Evolutionary conservation across 306 rosid genomes (phyloP), one percentile per base, ranked within the genome.

Genomic region (Malus orientalis): DNA sequence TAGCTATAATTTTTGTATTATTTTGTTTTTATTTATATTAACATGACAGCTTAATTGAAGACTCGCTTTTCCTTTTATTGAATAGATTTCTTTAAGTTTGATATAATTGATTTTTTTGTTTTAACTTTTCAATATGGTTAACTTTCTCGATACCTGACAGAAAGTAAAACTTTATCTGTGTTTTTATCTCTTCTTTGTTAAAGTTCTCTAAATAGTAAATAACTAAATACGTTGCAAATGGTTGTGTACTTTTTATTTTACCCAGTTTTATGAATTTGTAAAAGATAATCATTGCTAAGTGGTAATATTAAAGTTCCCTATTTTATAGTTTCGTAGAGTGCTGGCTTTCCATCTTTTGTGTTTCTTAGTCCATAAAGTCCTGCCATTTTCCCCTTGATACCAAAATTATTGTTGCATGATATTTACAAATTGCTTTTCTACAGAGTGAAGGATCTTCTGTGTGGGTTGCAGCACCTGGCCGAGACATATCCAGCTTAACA

Each of bases 401-500:
- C 36, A 2, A 14, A 49, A 49, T 49, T 15, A 49, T 18, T 2
- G n/a, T 33, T 70, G 47, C 45, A 40, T 70, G 61, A 76, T 44
- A 22, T 64, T 57, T 68, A 54, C 69, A n/a, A 38, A 59, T 72
- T 77, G 67, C 63, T 75, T 80, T 86, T 76, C 33, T 18, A 70
- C 88, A 95, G 99, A 95, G 89, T 3, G 97, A 95, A 88, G 93
- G 97, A 75, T 90, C 96, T 3, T 90, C 96, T 11, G 91, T 95
- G 73, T 95, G 99, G 99, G 84, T 92, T 80, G 91, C 97, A 79
- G 96, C 96, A 62, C 92, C 99, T 12, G 92, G 96, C 80, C 89
- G 99, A 70, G 99, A 95, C 65, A 81, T 95, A 14, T 75, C 96
- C 53, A 88, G 85, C 83, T 83, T 95, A 2, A 70, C 96, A 19